A percentile compares a stretch with the other conserved stretches of the same genome.
Evolutionary conservation across 345 rosid genomes (phyloP).

Genomic region (Mangifera indica): DNA sequence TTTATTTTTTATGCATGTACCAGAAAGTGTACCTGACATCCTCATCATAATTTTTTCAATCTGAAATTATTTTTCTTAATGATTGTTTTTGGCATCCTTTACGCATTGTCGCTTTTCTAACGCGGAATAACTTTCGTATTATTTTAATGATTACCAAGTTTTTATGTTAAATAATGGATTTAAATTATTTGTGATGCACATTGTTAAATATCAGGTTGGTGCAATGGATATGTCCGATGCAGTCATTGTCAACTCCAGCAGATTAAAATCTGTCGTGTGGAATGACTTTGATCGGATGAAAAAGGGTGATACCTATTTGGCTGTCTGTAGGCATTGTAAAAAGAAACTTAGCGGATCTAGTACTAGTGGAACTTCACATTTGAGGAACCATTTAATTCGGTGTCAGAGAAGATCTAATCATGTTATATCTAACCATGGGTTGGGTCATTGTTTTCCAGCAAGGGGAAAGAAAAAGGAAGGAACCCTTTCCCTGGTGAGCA

Average conservation of each 20-base stretch:
- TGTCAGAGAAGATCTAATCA: slow-evolving; percentile 53
- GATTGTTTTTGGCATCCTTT: slow-evolving; percentile 1
- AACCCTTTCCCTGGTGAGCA: slow-evolving; percentile 32
- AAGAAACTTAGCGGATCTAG: slow-evolving; percentile 80
- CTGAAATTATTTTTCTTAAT: not conserved
- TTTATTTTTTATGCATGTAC: not conserved
- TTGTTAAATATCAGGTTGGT: slow-evolving; percentile 25
- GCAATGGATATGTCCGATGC: slow-evolving; percentile 83
- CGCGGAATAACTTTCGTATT: not conserved
- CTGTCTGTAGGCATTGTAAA: slow-evolving; percentile 81
- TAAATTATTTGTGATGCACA: slow-evolving; percentile 13
- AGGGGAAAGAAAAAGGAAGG: slow-evolving; percentile 64
- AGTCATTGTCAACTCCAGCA: slow-evolving; percentile 63
- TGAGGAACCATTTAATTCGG: slow-evolving; percentile 78
- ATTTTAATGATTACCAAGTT: not conserved
- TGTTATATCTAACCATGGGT: slow-evolving; percentile 29
- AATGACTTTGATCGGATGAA: slow-evolving; percentile 79
- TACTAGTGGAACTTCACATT: slow-evolving; percentile 80
- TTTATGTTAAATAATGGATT: slow-evolving; percentile 1
- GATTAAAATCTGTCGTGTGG: slow-evolving; percentile 85
- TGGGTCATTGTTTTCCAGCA: slow-evolving; percentile 29
- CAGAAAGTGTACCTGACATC: not conserved
- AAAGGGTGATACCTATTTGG: slow-evolving; percentile 63
- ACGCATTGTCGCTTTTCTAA: not conserved
- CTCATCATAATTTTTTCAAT: not conserved